phyloP scores from a whole-genome alignment of 2,329 filamentous ascomycete genomes.

The Diaporthe velutina region DNA sequence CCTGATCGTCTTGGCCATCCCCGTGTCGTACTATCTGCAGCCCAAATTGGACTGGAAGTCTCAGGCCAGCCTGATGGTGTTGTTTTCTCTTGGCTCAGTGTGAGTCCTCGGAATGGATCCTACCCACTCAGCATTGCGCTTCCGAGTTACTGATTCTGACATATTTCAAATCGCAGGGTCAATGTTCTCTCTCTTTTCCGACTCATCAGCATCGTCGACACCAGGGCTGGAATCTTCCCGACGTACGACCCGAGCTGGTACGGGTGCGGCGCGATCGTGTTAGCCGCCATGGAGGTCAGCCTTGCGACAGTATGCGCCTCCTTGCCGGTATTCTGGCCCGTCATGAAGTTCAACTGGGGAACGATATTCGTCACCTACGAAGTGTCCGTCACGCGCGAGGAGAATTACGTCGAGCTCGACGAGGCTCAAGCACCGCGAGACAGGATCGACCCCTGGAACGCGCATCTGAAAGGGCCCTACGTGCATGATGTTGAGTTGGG shows the following conservation, averaged over 20 bases:
- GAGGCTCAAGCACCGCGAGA: background rate
- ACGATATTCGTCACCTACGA: slow-evolving; percentile 53
- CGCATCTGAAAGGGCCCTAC: slow-evolving; percentile 7
- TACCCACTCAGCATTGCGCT: background rate
- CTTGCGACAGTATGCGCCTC: slow-evolving; percentile 30
- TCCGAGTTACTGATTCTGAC: background rate
- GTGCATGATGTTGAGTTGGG: slow-evolving; percentile 20
- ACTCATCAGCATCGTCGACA: slow-evolving; percentile 47
- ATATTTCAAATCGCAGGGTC: slow-evolving; percentile 42
- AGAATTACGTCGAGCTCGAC: background rate
- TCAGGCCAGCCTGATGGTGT: slow-evolving; percentile 46
- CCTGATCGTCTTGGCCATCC: slow-evolving; percentile 48
- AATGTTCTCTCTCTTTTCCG: slow-evolving; percentile 49
- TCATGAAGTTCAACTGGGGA: slow-evolving; percentile 46
- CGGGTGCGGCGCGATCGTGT: slow-evolving; percentile 48
- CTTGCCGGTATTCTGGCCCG: slow-evolving; percentile 34
- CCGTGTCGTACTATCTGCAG: slow-evolving; percentile 47
- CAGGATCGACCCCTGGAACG: slow-evolving; percentile 27
- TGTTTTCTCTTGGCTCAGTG: slow-evolving; percentile 49
- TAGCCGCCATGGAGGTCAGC: slow-evolving; percentile 52
- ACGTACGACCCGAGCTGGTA: slow-evolving; percentile 53
- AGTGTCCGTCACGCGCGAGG: slow-evolving; percentile 45
- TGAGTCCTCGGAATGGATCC: slow-evolving; percentile 40
- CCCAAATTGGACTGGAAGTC: slow-evolving; percentile 46
- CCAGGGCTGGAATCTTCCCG: slow-evolving; percentile 49